Conservation (phyloP, 805 yeast genomes). For the Cyberlindnera amylophila region DNA sequence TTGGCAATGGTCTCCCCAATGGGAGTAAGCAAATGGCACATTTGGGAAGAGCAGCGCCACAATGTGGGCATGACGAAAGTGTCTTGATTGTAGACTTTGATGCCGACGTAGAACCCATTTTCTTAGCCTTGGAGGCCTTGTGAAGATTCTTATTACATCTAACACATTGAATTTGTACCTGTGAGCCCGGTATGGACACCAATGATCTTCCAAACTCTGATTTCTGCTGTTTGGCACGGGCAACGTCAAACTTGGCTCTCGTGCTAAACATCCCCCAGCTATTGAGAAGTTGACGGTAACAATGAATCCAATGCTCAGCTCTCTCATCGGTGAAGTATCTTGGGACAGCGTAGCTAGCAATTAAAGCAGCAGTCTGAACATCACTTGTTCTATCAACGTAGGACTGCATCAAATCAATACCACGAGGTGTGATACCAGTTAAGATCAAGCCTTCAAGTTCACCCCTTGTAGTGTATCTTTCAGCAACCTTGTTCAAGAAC, state of each 20-base stretch:
- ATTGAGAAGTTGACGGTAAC: conserved; percentile 65
- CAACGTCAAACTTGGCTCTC: conserved; percentile 83
- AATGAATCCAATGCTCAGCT: conserved; percentile 74
- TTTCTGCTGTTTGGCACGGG: conserved; percentile 60
- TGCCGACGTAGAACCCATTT: conserved; percentile 1
- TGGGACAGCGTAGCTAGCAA: conserved; percentile 79
- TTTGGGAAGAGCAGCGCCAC: conserved; percentile 83
- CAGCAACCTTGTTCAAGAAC: conserved; percentile 67
- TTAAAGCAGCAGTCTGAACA: conserved; percentile 85
- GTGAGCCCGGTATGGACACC: conserved; percentile 55
- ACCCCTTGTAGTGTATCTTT: conserved; percentile 68
- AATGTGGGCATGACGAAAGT: conserved; percentile 61
- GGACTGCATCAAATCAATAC: conserved; percentile 75
- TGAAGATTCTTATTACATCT: conserved; percentile 76
- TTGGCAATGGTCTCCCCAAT: conserved; percentile 63
- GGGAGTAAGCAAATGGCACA: conserved; percentile 87
- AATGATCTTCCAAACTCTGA: conserved; percentile 31
- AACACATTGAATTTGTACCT: conserved; percentile 75
- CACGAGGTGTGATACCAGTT: conserved; percentile 88
- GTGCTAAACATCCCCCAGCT: conserved; percentile 77
- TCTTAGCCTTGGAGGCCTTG: conserved; percentile 26
- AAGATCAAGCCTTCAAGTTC: conserved; percentile 87
- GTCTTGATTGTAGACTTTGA: conserved; percentile 3
- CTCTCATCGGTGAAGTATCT: conserved; percentile 71
- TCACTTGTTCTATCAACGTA: conserved; percentile 88